Percentiles rank a stretch among this genome's conserved stretches.
Evolutionary conservation across 1,284 basidiomycete species (phyloP).

Genomic region (Cryptococcus maquisensis): DNA sequence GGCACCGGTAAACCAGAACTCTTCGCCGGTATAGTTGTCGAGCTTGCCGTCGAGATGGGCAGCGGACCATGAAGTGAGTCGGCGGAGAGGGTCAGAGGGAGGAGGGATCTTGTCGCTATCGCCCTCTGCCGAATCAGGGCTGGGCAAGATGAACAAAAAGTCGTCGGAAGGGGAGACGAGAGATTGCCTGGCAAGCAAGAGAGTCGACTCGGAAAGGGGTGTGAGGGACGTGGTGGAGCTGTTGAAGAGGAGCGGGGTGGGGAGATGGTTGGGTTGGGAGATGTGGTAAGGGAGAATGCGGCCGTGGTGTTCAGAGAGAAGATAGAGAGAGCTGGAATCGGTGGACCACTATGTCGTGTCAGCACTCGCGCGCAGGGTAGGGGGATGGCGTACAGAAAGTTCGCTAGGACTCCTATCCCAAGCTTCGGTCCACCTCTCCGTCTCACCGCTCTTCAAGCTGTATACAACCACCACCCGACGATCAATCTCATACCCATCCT

Average conservation of each 20-base stretch:
- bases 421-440: conserved; percentile 54
- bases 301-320: conserved; percentile 71
- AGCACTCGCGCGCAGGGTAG: conserved; percentile 8
- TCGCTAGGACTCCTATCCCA: conserved; percentile 76
- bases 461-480: conserved; percentile 66
- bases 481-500: conserved; percentile 79
- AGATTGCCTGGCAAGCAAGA: conserved; percentile 26
- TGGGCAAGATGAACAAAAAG: conserved; percentile 53
- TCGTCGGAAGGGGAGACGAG: conserved; percentile 24
- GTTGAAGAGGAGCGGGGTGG: conserved; percentile 39
- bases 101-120: conserved; percentile 27
- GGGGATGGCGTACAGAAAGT: conserved; percentile 53
- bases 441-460: conserved; percentile 43
- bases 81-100: conserved; percentile 56
- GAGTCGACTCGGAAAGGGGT: conserved; percentile 13
- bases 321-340: conserved; percentile 64
- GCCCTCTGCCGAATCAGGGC: conserved; percentile 53
- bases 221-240: conserved; percentile 29
- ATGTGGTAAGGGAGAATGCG: conserved; percentile 43
- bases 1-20: conserved; percentile 82
- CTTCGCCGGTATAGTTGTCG: conserved; percentile 61
- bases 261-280: conserved; percentile 28
- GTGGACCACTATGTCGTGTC: conserved; percentile 59
- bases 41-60: conserved; percentile 51
- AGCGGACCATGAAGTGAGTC: conserved; percentile 54